These are phyloP conservation scores for Penicillium sp. DNA, from an alignment of 2,329 filamentous ascomycete species.

Conservation along the genomic window DNA sequence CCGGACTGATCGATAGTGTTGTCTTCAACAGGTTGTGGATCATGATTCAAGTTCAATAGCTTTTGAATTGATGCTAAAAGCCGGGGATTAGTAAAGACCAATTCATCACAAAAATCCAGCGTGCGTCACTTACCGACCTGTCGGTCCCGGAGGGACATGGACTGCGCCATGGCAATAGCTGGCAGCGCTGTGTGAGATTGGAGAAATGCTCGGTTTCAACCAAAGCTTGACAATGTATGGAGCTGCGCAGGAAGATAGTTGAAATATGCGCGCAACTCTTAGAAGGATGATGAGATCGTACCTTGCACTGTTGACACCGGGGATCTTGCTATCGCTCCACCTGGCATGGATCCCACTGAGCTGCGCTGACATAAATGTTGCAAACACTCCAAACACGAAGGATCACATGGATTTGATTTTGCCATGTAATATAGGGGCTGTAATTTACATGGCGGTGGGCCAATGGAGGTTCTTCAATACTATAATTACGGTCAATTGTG, in stretches of 20 bases:
- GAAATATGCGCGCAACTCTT: slow-evolving; percentile 1
- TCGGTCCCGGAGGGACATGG: slow-evolving; percentile 65
- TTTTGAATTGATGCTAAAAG: slow-evolving; percentile 81
- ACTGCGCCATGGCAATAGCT: slow-evolving; percentile 52
- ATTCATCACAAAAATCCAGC: not conserved
- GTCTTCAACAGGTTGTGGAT: slow-evolving; percentile 53
- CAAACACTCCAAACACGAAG: slow-evolving; percentile 25
- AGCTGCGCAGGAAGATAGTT: not conserved
- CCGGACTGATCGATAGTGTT: slow-evolving; percentile 62
- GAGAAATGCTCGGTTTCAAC: slow-evolving; percentile 8
- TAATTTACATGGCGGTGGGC: slow-evolving; percentile 3
- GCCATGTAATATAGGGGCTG: slow-evolving; percentile 7
- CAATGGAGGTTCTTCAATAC: not conserved
- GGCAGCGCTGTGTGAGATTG: slow-evolving; percentile 17
- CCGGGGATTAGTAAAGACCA: slow-evolving; percentile 11
- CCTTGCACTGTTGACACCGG: slow-evolving; percentile 17
- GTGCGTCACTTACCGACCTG: slow-evolving; percentile 62
- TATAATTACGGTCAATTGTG: not conserved
- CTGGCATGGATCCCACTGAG: slow-evolving; percentile 29
- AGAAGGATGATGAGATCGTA: slow-evolving; percentile 3
- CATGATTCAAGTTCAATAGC: slow-evolving; percentile 91
- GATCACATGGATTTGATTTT: slow-evolving; percentile 18
- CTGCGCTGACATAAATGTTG: slow-evolving; percentile 29
- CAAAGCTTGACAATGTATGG: slow-evolving; percentile 25
- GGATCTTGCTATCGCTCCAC: slow-evolving; percentile 26